These are phyloP conservation scores for Dalbergia cochinchinensis DNA, from an alignment of 306 rosid genomes.

Conservation along the genomic window DNA sequence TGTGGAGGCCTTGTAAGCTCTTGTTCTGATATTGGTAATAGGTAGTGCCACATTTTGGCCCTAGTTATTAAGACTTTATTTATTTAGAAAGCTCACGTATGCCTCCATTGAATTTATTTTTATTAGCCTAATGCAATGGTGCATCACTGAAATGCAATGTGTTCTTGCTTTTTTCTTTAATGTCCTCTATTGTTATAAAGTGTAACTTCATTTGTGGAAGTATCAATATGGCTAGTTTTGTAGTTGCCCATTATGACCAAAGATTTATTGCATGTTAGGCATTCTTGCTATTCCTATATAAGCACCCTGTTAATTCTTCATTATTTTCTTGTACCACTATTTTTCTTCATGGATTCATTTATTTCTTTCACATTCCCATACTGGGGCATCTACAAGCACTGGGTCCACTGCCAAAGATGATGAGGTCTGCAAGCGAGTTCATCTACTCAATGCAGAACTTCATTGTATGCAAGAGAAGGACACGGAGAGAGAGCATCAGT, in stretches of 20 bases:
- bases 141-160: neutral
- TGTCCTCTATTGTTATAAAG: neutral
- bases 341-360: neutral
- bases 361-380: slow-evolving; percentile 21
- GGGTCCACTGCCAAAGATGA: too few species aligned
- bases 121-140: neutral
- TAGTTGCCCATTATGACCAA: neutral
- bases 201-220: slow-evolving; percentile 18
- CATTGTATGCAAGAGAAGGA: too few species aligned
- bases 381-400: too few species aligned
- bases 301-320: neutral
- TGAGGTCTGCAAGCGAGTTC: too few species aligned
- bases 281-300: neutral
- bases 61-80: neutral
- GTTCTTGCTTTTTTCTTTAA: neutral
- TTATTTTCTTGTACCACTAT: neutral
- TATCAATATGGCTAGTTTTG: neutral
- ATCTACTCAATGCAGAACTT: too few species aligned
- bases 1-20: neutral
- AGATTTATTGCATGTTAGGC: neutral
- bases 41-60: neutral
- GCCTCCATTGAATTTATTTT: neutral
- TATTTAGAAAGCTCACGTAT: neutral
- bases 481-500: too few species aligned
- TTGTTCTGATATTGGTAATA: neutral